phyloP scores from a whole-genome alignment of 805 yeast genomes.

The Saccharomyces paradoxus region DNA sequence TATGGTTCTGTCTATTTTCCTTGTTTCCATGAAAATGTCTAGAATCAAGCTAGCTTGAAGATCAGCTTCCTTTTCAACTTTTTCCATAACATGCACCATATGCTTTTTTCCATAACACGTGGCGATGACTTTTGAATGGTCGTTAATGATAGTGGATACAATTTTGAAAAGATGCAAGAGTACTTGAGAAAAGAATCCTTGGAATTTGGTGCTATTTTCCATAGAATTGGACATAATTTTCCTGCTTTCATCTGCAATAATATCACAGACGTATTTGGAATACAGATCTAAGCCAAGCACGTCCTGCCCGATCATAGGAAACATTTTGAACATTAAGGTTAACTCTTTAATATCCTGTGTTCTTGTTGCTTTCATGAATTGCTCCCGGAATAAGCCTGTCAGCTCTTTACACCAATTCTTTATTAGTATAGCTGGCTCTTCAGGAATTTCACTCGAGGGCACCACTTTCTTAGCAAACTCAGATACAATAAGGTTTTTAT shows the following conservation, averaged over 20 bases:
- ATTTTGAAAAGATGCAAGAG: slow-evolving; percentile 69
- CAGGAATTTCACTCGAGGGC: slow-evolving; percentile 82
- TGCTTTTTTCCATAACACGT: slow-evolving; percentile 59
- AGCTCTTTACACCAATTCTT: slow-evolving; percentile 52
- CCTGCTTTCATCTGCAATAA: slow-evolving; percentile 73
- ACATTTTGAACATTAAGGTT: slow-evolving; percentile 73
- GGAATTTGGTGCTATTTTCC: slow-evolving; percentile 23
- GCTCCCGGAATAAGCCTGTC: slow-evolving; percentile 45
- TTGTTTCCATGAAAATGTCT: slow-evolving; percentile 75
- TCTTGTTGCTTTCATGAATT: slow-evolving; percentile 65
- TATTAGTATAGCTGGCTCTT: slow-evolving; percentile 54
- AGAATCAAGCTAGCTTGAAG: slow-evolving; percentile 83
- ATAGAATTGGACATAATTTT: slow-evolving; percentile 43
- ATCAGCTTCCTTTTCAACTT: slow-evolving; percentile 81
- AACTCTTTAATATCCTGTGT: slow-evolving; percentile 57
- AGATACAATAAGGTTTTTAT: slow-evolving; percentile 47
- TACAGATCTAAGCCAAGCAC: slow-evolving; percentile 70
- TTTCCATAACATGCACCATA: slow-evolving; percentile 58
- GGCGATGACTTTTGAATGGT: slow-evolving; percentile 73
- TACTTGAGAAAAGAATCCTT: slow-evolving; percentile 43
- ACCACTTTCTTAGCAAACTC: slow-evolving; percentile 71
- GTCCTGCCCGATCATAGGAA: slow-evolving; percentile 75
- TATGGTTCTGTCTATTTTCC: slow-evolving; percentile 48
- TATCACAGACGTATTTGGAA: slow-evolving; percentile 77
- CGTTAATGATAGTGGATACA: slow-evolving; percentile 74